Evolutionary conservation across 2,329 filamentous ascomycete genomes (phyloP).

Genomic region (Colletotrichum spinosum): DNA sequence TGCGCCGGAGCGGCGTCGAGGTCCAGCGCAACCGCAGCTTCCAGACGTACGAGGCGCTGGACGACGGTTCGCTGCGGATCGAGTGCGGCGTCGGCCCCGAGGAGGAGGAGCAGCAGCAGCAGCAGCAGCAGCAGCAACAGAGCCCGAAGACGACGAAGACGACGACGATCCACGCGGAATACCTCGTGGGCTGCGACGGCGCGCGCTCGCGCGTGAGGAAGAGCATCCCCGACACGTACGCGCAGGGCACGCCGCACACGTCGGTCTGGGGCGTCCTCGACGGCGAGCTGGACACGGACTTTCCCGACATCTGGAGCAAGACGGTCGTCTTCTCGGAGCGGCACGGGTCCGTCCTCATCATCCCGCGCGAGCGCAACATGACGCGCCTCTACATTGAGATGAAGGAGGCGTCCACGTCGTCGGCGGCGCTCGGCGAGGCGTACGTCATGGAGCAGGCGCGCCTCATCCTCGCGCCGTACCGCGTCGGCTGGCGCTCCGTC

Average conservation of each 20-base stretch:
- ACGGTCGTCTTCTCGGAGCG: constrained; percentile 65
- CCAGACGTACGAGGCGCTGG: neutral
- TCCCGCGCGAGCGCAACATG: constrained; percentile 69
- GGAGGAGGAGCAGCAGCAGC: too few species aligned
- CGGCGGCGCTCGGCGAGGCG: constrained; percentile 64
- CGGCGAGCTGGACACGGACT: constrained; percentile 68
- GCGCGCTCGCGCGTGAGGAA: constrained; percentile 66
- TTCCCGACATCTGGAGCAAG: constrained; percentile 71
- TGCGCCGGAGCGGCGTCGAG: constrained; percentile 59
- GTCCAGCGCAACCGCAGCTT: constrained; percentile 52
- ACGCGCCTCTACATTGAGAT: constrained; percentile 58
- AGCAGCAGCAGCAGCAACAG: too few species aligned
- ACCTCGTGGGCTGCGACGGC: constrained; percentile 69
- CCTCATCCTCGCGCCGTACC: constrained; percentile 56
- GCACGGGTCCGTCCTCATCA: constrained; percentile 68
- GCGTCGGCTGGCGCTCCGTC: constrained; percentile 64
- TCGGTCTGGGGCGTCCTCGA: constrained; percentile 69
- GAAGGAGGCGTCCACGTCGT: constrained; percentile 40
- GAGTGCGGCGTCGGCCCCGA: neutral
- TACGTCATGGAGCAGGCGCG: constrained; percentile 68
- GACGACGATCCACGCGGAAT: constrained; percentile 54
- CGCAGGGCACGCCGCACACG: constrained; percentile 50
- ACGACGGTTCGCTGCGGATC: constrained; percentile 9
- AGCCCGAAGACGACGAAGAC: neutral
- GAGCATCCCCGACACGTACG: constrained; percentile 54